A percentile compares a stretch with the other conserved stretches of the same genome.
phyloP scores from a whole-genome alignment of 192 early-diverging fungal genomes.

The Lunasporangiospora selenospora region DNA sequence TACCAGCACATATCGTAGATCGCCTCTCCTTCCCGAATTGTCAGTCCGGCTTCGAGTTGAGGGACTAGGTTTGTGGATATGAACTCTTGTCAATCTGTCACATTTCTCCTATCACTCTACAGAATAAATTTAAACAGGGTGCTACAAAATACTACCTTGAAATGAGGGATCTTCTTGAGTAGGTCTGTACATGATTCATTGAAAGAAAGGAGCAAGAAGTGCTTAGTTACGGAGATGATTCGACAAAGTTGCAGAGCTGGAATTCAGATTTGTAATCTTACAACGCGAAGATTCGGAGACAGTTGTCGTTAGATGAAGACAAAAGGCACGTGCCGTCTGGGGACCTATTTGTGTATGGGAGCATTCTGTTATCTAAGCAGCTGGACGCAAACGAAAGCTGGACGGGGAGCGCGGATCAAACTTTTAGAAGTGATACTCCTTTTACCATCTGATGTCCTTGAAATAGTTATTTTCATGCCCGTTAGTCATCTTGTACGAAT shows the following conservation, averaged over 20 bases:
- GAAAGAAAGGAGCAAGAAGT: no score
- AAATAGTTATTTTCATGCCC: slow-evolving; percentile 63
- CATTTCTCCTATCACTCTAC: not conserved
- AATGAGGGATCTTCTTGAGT: not conserved
- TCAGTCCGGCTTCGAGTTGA: slow-evolving; percentile 21
- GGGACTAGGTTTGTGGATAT: slow-evolving; percentile 29
- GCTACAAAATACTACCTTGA: not conserved
- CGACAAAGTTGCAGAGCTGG: no score
- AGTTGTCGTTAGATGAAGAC: slow-evolving; percentile 68
- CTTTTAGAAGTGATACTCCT: not conserved
- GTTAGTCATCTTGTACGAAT: slow-evolving; percentile 32
- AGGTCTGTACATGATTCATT: no score
- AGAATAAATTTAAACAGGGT: not conserved
- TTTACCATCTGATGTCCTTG: slow-evolving; percentile 66
- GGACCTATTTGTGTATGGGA: no score
- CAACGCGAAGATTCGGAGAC: slow-evolving; percentile 62
- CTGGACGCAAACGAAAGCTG: slow-evolving; percentile 2
- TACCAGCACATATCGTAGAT: slow-evolving; percentile 72
- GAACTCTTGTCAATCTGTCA: not conserved
- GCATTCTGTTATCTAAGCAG: no score
- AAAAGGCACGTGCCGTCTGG: slow-evolving; percentile 72
- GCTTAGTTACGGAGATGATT: no score
- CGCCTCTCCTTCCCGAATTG: slow-evolving; percentile 55
- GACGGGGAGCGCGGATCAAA: not conserved
- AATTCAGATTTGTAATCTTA: no score